Conservation (phyloP, 2,329 filamentous ascomycete genomes). For the Zymoseptoria tritici region DNA sequence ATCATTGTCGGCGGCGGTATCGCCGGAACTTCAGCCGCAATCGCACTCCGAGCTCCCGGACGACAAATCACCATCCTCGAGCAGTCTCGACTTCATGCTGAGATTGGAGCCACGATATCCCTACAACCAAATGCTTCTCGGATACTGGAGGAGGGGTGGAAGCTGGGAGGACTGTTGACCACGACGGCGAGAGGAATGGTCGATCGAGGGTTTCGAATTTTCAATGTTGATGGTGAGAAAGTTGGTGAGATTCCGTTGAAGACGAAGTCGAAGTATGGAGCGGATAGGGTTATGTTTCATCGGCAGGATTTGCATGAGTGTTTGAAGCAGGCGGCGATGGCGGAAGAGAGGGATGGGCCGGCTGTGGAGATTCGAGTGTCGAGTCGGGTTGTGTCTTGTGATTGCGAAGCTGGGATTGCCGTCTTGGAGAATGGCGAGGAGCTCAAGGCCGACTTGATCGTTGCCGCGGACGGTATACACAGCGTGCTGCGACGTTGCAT, state of each 20-base stretch:
- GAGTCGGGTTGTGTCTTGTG: conserved; percentile 19
- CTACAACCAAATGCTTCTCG: conserved; percentile 38
- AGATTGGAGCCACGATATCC: conserved; percentile 38
- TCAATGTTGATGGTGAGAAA: conserved; percentile 26
- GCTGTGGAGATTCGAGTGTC: conserved; percentile 25
- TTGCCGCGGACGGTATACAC: conserved; percentile 35
- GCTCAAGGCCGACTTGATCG: conserved; percentile 27
- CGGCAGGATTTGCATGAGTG: conserved; percentile 36
- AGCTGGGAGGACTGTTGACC: conserved; percentile 11
- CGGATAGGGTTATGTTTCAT: conserved; percentile 37
- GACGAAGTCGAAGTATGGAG: conserved; percentile 29
- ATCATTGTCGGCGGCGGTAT: conserved; percentile 30
- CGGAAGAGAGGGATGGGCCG: conserved; percentile 13
- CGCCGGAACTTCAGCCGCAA: conserved; percentile 26
- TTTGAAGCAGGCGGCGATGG: conserved; percentile 23
- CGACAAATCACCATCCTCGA: conserved; percentile 31
- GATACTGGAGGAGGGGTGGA: conserved; percentile 29
- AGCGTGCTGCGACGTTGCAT: conserved; percentile 20
- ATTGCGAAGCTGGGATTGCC: conserved; percentile 22
- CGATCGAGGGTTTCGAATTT: conserved; percentile 34
- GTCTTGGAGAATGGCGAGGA: conserved; percentile 23
- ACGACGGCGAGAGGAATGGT: conserved; percentile 27
- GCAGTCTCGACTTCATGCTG: conserved; percentile 24
- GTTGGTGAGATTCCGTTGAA: conserved; percentile 29
- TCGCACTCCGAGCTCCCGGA: conserved; percentile 30